These are phyloP conservation scores for Pseudevernia furfuracea DNA, from an alignment of 495 filamentous ascomycete genomes.

Conservation along the genomic window DNA sequence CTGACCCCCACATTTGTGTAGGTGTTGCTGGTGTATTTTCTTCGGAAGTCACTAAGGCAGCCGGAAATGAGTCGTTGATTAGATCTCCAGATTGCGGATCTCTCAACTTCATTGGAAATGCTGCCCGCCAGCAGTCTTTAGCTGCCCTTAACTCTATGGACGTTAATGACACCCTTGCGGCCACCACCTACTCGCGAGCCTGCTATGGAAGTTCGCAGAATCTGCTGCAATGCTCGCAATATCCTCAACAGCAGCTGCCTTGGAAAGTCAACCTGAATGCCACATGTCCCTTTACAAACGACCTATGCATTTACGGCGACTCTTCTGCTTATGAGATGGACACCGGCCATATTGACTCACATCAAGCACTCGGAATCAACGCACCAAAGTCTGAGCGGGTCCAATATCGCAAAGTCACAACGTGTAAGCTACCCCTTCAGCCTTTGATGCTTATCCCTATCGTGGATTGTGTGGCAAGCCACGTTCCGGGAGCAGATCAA, in stretches of 20 bases:
- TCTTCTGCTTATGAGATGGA: constrained; percentile 29
- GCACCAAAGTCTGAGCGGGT: constrained; percentile 25
- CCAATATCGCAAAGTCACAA: constrained; percentile 29
- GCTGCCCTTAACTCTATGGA: constrained; percentile 9
- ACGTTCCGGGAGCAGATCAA: not conserved
- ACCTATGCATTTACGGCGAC: constrained; percentile 21
- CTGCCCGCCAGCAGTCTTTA: not conserved
- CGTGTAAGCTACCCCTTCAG: constrained; percentile 20
- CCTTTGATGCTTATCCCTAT: not conserved
- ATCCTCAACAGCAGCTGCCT: constrained; percentile 19
- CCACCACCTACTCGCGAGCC: constrained; percentile 27
- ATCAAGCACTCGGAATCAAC: constrained; percentile 31
- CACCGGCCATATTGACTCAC: constrained; percentile 31
- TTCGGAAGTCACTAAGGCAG: constrained; percentile 30
- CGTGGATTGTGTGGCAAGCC: not conserved
- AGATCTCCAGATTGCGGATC: constrained; percentile 26
- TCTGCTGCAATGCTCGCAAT: constrained; percentile 23
- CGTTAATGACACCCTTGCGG: constrained; percentile 27
- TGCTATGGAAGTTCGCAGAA: constrained; percentile 27
- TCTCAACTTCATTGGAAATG: not conserved
- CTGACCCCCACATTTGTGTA: not conserved
- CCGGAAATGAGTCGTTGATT: constrained; percentile 30
- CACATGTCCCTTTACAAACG: constrained; percentile 29
- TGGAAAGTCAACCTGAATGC: constrained; percentile 26
- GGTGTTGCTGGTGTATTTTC: constrained; percentile 32